These are phyloP conservation scores for Lactarius sp. DNA, from an alignment of 768 basidiomycete species.

Conservation along the genomic window DNA sequence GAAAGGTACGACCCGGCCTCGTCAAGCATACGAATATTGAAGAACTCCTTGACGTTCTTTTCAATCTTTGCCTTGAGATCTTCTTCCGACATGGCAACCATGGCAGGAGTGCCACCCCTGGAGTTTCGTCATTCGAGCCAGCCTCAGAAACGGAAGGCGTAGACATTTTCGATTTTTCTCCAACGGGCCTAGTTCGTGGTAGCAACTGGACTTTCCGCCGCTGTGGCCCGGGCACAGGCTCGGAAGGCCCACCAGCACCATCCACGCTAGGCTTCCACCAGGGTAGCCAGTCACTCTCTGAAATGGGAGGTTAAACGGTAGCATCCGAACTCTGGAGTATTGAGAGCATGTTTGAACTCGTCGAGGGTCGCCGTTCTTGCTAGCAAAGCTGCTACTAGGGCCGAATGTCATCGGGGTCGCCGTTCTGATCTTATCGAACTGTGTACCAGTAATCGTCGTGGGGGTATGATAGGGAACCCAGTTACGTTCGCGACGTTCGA, in stretches of 20 bases:
- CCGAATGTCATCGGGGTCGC: constrained; percentile 69
- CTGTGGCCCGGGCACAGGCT: constrained; percentile 46
- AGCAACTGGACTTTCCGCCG: constrained; percentile 69
- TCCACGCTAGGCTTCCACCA: constrained; percentile 51
- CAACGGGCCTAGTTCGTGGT: constrained; percentile 70
- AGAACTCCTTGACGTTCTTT: constrained; percentile 85
- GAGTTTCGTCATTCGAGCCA: constrained; percentile 45
- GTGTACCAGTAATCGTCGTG: constrained; percentile 77
- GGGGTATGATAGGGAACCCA: constrained; percentile 78
- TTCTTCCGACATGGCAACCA: constrained; percentile 53
- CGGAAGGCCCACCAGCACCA: constrained; percentile 41
- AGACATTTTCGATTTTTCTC: constrained; percentile 36
- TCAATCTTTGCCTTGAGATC: constrained; percentile 73
- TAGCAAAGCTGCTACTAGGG: constrained; percentile 77
- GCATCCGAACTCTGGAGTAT: constrained; percentile 67
- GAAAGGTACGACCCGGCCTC: constrained; percentile 88
- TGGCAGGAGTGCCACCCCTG: constrained; percentile 26
- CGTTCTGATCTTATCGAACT: constrained; percentile 83
- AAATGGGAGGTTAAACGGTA: constrained; percentile 40
- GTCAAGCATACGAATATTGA: constrained; percentile 72
- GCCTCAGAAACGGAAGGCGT: constrained; percentile 48
- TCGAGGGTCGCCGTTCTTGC: constrained; percentile 56
- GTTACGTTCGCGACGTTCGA: constrained; percentile 79
- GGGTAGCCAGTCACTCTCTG: constrained; percentile 49
- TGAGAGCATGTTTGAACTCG: constrained; percentile 82